A percentile compares a stretch with the other conserved stretches of the same genome.
Conservation (phyloP, 169 alveolate genomes). For the Cryptosporidium bovis region DNA sequence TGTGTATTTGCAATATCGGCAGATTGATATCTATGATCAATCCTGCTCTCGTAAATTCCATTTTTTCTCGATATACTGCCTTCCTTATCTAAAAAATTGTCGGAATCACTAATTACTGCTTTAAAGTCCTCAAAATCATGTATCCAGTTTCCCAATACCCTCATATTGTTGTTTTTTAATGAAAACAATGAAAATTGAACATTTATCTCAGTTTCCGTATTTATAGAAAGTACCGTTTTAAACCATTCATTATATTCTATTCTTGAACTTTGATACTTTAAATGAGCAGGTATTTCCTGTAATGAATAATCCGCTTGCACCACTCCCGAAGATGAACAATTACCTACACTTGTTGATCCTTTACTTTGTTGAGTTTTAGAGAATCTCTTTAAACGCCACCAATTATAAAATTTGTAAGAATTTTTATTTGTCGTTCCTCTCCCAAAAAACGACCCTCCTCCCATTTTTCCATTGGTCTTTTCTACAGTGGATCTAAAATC, state of each 20-base stretch:
- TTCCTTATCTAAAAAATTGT: background rate
- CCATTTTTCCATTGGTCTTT: background rate
- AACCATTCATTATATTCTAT: constrained; percentile 75
- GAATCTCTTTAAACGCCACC: constrained; percentile 68
- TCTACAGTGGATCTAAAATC: background rate
- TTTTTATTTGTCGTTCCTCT: background rate
- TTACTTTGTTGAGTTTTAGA: background rate
- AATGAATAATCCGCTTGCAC: background rate
- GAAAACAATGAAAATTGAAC: constrained; percentile 76
- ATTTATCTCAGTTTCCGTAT: constrained; percentile 77
- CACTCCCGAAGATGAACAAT: background rate
- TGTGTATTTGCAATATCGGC: constrained; percentile 76
- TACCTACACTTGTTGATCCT: background rate
- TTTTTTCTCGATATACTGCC: background rate
- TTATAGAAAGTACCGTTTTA: constrained; percentile 27
- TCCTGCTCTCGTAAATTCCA: background rate
- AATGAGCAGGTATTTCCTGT: background rate
- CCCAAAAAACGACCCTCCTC: background rate
- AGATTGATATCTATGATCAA: constrained; percentile 33
- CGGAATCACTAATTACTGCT: constrained; percentile 31
- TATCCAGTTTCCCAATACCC: constrained; percentile 77
- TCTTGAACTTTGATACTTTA: constrained; percentile 7
- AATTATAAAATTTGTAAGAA: constrained; percentile 1
- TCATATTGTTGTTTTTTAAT: constrained; percentile 74
- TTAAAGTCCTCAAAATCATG: constrained; percentile 75